Evolutionary conservation across 345 rosid genomes (phyloP).

Genomic region (Citrus maxima): DNA sequence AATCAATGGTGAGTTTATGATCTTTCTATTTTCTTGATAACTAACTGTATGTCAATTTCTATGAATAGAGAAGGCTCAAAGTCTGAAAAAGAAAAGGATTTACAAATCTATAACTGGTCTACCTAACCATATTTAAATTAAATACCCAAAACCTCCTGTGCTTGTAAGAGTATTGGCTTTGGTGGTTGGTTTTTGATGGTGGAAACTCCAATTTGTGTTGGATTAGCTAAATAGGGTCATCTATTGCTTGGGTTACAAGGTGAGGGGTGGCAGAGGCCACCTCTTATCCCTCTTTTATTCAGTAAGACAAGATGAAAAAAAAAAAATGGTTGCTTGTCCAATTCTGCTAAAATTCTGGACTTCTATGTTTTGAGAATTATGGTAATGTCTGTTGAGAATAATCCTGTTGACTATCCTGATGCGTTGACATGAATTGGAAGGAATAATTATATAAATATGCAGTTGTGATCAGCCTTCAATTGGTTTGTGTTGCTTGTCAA

Average conservation of each 20-base stretch:
- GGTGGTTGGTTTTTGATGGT: not conserved
- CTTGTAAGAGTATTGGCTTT: not conserved
- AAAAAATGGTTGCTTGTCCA: not conserved
- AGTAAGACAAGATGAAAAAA: not conserved
- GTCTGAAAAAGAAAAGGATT: not conserved
- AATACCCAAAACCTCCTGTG: not conserved
- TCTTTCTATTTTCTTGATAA: slow-evolving; percentile 9
- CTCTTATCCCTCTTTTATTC: not conserved
- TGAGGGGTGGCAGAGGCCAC: not conserved
- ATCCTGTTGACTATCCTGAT: not conserved
- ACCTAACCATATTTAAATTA: not conserved
- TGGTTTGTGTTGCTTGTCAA: not conserved
- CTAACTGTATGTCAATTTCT: not conserved
- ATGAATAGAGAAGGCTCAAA: not conserved
- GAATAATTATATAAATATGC: not conserved
- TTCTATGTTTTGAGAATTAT: not conserved
- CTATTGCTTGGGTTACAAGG: not conserved
- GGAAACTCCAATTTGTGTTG: not conserved
- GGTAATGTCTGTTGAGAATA: not conserved
- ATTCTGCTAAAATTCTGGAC: not conserved
- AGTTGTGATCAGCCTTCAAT: not conserved
- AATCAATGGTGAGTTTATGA: slow-evolving; percentile 62
- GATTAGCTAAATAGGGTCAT: not conserved
- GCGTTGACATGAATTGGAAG: not conserved
- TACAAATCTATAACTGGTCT: not conserved